Percentiles rank a stretch among this genome's conserved stretches.
These are phyloP conservation scores for Avena eriantha DNA, from an alignment of 176 grass and related monocot genomes.

Conservation along the genomic window DNA sequence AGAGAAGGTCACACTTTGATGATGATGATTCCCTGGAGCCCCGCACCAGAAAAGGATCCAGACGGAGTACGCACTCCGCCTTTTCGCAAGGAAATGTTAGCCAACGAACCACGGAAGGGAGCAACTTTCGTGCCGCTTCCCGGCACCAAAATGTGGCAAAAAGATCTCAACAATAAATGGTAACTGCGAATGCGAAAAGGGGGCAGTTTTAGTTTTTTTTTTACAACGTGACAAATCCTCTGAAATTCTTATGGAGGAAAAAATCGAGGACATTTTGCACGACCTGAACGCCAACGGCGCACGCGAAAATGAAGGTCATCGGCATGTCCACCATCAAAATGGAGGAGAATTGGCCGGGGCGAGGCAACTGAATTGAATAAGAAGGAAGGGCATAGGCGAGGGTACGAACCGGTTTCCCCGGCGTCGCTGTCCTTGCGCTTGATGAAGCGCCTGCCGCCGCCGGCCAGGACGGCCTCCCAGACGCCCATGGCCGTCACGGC, in stretches of 20 bases:
- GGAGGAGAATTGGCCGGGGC: not conserved
- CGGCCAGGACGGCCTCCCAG: conserved; percentile 79
- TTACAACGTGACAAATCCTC: no score
- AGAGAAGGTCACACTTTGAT: conserved; percentile 26
- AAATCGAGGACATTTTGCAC: no score
- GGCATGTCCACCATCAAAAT: not conserved
- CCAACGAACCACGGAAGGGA: conserved; percentile 26
- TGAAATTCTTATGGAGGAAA: no score
- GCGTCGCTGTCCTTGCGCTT: conserved; percentile 91
- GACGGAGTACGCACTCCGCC: conserved; percentile 15
- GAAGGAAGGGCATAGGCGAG: not conserved
- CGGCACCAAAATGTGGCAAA: not conserved
- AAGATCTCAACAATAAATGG: not conserved
- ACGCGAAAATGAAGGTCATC: not conserved
- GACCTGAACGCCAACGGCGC: no score
- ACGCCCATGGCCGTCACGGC: conserved; percentile 72
- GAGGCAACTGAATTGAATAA: not conserved
- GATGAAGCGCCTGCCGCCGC: conserved; percentile 69
- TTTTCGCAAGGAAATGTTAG: not conserved
- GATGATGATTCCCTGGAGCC: conserved; percentile 23
- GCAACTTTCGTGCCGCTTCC: conserved; percentile 34
- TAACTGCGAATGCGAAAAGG: conserved; percentile 30
- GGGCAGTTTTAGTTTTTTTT: not conserved
- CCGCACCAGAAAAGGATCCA: conserved; percentile 19
- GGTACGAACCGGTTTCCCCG: conserved; percentile 65